A percentile compares a stretch with the other conserved stretches of the same genome.
phyloP scores from a whole-genome alignment of 1,284 basidiomycete genomes.

The Moesziomyces sp. region DNA sequence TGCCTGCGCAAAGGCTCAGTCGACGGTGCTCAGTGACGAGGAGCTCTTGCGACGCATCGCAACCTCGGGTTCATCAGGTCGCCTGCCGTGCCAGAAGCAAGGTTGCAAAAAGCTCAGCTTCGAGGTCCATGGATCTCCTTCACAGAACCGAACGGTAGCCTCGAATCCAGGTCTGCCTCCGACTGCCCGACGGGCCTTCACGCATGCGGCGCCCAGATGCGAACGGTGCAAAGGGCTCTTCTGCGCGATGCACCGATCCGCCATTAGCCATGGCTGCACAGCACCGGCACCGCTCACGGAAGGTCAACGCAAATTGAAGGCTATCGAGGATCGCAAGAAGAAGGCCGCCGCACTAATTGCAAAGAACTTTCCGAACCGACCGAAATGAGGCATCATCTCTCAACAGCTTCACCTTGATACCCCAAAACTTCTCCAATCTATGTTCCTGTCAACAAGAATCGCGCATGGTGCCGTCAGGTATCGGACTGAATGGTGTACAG shows the following conservation, averaged over 20 bases:
- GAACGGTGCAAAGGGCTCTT: constrained; percentile 55
- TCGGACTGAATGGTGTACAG: too few species aligned
- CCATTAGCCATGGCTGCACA: constrained; percentile 45
- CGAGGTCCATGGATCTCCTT: constrained; percentile 13
- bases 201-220: constrained; percentile 54
- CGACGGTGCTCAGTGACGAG: constrained; percentile 36
- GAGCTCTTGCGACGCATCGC: constrained; percentile 31
- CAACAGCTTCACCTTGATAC: not conserved
- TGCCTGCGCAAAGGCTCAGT: constrained; percentile 35
- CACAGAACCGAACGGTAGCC: not conserved
- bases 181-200: constrained; percentile 20
- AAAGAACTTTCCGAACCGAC: constrained; percentile 53
- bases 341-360: constrained; percentile 56
- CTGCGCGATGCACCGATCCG: constrained; percentile 50
- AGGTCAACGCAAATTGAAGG: constrained; percentile 51
- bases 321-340: constrained; percentile 55
- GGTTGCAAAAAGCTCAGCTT: constrained; percentile 58
- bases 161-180: not conserved
- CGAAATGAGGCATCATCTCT: constrained; percentile 7
- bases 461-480: too few species aligned
- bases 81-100: constrained; percentile 55
- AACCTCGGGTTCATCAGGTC: constrained; percentile 18
- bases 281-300: constrained; percentile 52
- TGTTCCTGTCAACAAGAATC: not conserved
- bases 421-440: not conserved